phyloP scores from a whole-genome alignment of 768 basidiomycete species.

The Leccinum incarnatum region DNA sequence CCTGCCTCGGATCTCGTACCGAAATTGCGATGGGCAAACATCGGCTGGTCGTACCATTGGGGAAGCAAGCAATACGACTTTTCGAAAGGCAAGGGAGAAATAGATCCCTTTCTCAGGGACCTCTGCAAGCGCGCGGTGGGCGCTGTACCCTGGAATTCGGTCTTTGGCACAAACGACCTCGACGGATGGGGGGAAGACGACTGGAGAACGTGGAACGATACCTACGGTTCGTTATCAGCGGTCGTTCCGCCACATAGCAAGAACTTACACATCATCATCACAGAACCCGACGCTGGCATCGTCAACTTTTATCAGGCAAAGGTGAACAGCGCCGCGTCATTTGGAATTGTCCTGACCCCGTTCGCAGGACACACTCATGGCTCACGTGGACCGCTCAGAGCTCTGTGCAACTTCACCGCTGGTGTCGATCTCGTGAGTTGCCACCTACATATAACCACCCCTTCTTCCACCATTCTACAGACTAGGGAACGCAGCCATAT shows the following conservation, averaged over 20 bases:
- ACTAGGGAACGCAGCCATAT: slow-evolving; percentile 84
- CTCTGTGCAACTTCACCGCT: slow-evolving; percentile 89
- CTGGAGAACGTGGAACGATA: slow-evolving; percentile 73
- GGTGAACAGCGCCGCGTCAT: slow-evolving; percentile 27
- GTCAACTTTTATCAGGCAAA: slow-evolving; percentile 92
- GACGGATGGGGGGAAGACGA: slow-evolving; percentile 55
- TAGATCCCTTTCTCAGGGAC: slow-evolving; percentile 53
- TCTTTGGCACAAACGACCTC: slow-evolving; percentile 43
- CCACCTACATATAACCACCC: not conserved
- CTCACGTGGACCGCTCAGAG: slow-evolving; percentile 96
- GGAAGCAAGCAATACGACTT: slow-evolving; percentile 95
- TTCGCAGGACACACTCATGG: slow-evolving; percentile 84
- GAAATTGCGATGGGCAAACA: slow-evolving; percentile 92
- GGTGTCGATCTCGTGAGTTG: slow-evolving; percentile 85
- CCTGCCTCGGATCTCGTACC: slow-evolving; percentile 56
- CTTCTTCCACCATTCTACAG: slow-evolving; percentile 37
- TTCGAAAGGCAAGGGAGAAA: slow-evolving; percentile 58
- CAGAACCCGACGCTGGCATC: slow-evolving; percentile 95
- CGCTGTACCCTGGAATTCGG: slow-evolving; percentile 64
- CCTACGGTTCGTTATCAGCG: slow-evolving; percentile 58
- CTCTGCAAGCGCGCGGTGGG: slow-evolving; percentile 64
- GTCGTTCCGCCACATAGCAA: slow-evolving; percentile 5
- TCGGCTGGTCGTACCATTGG: slow-evolving; percentile 98
- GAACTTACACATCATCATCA: not conserved
- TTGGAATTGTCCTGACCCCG: not conserved